phyloP scores from a whole-genome alignment of 2,329 filamentous ascomycete species.

The Alternaria brassicae region DNA sequence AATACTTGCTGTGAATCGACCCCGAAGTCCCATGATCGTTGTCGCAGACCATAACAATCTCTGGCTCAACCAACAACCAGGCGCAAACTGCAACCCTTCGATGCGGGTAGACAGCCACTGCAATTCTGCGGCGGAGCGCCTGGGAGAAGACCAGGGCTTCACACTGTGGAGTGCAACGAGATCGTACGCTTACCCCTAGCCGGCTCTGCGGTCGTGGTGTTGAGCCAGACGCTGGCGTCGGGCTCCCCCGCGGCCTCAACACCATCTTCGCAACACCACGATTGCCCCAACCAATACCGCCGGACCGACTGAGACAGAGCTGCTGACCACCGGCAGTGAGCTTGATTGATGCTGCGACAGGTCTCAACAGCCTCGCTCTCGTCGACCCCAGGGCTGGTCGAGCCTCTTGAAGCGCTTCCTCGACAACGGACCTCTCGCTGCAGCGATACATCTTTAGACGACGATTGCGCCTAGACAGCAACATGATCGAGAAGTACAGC shows the following conservation, averaged over 20 bases:
- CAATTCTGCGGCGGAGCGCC: not conserved
- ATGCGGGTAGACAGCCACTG: not conserved
- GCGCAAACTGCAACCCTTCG: not conserved
- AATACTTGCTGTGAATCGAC: not conserved
- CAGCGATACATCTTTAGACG: not conserved
- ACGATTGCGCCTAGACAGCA: not conserved
- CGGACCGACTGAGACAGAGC: not conserved
- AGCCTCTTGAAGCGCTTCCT: not conserved
- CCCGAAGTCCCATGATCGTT: not conserved
- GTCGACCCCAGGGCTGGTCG: not conserved
- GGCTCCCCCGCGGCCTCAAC: conserved; percentile 1
- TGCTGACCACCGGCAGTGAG: not conserved
- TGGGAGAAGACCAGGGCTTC: not conserved
- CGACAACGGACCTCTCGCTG: not conserved
- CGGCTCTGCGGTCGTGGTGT: not conserved
- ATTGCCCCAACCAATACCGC: not conserved
- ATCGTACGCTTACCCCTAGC: not conserved
- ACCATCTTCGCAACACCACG: conserved; percentile 1
- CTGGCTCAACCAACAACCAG: not conserved
- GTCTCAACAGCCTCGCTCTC: not conserved
- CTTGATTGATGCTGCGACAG: not conserved
- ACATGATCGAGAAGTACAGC: not conserved
- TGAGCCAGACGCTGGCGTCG: not conserved
- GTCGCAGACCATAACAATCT: not conserved
- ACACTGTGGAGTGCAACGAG: not conserved